These are phyloP conservation scores for Pontederia paniculata DNA, from an alignment of 176 grass and related monocot species.

Conservation along the genomic window DNA sequence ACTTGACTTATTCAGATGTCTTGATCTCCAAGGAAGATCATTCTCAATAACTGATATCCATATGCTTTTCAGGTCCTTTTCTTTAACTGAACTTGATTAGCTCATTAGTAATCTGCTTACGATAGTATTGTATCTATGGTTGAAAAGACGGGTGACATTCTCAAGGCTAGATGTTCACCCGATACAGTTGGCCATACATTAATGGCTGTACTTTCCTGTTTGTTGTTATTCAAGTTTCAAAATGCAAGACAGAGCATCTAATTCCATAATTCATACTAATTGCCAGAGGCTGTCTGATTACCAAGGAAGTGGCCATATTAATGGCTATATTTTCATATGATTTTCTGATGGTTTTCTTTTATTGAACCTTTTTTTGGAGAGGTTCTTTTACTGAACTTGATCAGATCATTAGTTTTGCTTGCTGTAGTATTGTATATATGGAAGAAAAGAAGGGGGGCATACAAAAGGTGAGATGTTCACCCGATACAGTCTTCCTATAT, in stretches of 20 bases:
- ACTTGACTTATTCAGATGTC: slow-evolving; percentile 84
- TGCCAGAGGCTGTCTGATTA: no score
- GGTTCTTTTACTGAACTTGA: no score
- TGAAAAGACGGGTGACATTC: slow-evolving; percentile 49
- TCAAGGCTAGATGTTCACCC: slow-evolving; percentile 25
- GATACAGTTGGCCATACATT: slow-evolving; percentile 54
- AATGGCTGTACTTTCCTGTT: slow-evolving; percentile 43
- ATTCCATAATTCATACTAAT: no score
- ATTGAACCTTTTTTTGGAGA: no score
- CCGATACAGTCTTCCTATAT: slow-evolving; percentile 55
- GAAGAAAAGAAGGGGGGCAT: slow-evolving; percentile 63
- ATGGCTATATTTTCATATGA: no score
- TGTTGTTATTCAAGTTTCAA: slow-evolving; percentile 37
- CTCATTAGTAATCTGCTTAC: no score
- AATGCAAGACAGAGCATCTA: slow-evolving; percentile 20
- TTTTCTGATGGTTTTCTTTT: no score
- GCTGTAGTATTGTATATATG: no score
- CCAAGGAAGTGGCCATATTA: no score
- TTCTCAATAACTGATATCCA: slow-evolving; percentile 91
- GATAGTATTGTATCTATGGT: no score
- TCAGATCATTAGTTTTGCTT: no score
- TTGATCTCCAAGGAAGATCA: slow-evolving; percentile 87
- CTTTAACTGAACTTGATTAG: not conserved
- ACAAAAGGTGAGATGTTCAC: slow-evolving; percentile 25
- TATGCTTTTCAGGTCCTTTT: slow-evolving; percentile 64